A percentile compares a stretch with the other conserved stretches of the same genome.
These are phyloP conservation scores for Grosmannia serpens DNA, from an alignment of 2,329 filamentous ascomycete species.

Conservation along the genomic window DNA sequence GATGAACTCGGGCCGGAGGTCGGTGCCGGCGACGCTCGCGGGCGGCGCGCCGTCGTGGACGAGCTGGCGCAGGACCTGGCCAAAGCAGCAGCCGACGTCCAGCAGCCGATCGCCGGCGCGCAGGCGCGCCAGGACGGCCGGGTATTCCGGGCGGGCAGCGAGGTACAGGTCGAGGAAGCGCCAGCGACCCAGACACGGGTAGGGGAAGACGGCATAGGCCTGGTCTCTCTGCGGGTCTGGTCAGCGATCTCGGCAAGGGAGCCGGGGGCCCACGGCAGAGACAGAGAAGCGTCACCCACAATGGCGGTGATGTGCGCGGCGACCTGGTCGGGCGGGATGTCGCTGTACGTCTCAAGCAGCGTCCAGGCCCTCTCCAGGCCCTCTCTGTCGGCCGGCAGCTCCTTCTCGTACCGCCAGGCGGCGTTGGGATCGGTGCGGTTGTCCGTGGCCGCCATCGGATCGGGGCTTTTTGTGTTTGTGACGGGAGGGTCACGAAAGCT, in stretches of 20 bases:
- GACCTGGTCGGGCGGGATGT: slow-evolving; percentile 13
- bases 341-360: slow-evolving; percentile 15
- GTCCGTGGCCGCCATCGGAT: not conserved
- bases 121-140: slow-evolving; percentile 17
- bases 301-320: slow-evolving; percentile 12
- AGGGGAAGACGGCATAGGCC: slow-evolving; percentile 24
- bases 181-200: slow-evolving; percentile 27
- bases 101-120: slow-evolving; percentile 19
- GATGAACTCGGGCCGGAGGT: slow-evolving; percentile 23
- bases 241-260: not conserved
- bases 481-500: not conserved
- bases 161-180: slow-evolving; percentile 26
- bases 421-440: not conserved
- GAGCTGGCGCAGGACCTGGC: slow-evolving; percentile 31
- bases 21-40: slow-evolving; percentile 25
- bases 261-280: not conserved
- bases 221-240: slow-evolving; percentile 19
- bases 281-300: slow-evolving; percentile 4
- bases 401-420: slow-evolving; percentile 4
- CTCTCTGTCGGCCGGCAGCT: slow-evolving; percentile 4
- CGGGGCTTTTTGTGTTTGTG: not conserved
- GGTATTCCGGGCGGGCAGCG: slow-evolving; percentile 19
- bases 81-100: slow-evolving; percentile 32
- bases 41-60: slow-evolving; percentile 25
- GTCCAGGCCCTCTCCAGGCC: slow-evolving; percentile 9